Percentiles rank a stretch among this genome's conserved stretches.
phyloP scores from a whole-genome alignment of 805 yeast genomes.

The Myxozyma melibiosi region DNA sequence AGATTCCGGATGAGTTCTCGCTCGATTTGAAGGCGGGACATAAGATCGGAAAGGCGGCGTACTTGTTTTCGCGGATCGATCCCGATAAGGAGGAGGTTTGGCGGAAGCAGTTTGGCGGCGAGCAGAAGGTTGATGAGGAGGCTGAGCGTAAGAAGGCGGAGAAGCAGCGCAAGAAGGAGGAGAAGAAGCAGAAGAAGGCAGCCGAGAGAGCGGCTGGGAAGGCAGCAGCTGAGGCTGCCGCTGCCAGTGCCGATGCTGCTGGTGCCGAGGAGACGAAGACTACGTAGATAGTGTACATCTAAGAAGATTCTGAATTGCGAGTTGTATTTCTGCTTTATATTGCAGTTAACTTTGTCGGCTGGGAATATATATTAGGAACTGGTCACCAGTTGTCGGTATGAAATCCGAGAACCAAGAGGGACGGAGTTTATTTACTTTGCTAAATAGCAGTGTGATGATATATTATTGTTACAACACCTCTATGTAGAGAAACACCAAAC shows the following conservation, averaged over 20 bases:
- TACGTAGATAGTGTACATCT: no score
- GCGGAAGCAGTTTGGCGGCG: conserved; percentile 86
- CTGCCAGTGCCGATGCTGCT: not conserved
- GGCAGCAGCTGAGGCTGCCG: conserved; percentile 8
- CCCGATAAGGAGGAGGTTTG: conserved; percentile 84
- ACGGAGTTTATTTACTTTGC: no score
- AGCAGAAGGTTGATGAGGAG: conserved; percentile 46
- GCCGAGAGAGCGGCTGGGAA: conserved; percentile 16
- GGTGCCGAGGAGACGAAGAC: not conserved
- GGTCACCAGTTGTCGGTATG: no score
- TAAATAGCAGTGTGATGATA: no score
- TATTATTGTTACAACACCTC: no score
- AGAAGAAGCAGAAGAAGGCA: conserved; percentile 22
- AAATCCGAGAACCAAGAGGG: no score
- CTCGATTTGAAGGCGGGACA: conserved; percentile 76
- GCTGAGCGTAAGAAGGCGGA: conserved; percentile 31
- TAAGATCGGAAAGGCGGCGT: conserved; percentile 85
- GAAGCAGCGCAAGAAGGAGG: conserved; percentile 27
- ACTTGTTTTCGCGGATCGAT: conserved; percentile 89
- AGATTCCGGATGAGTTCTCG: conserved; percentile 75
- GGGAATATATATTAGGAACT: no score
- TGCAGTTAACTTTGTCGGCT: no score
- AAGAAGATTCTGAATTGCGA: no score
- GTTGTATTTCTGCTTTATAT: not conserved
- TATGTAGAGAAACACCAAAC: no score